Percentiles rank a stretch among this genome's conserved stretches.
phyloP scores from a whole-genome alignment of 2,329 filamentous ascomycete genomes.

The Colletotrichum sp. region DNA sequence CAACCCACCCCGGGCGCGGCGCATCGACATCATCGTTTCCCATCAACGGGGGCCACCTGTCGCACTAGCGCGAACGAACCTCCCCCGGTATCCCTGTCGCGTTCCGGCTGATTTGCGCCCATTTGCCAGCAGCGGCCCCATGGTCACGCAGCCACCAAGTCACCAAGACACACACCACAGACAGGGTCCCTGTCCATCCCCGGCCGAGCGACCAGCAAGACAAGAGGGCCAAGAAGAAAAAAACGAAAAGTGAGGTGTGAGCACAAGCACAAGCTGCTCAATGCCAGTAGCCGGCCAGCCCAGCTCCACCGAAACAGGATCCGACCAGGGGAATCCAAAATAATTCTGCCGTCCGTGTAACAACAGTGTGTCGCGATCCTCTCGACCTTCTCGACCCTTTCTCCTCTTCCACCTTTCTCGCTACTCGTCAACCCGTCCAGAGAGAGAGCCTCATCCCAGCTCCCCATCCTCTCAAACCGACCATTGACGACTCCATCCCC shows the following conservation, averaged over 20 bases:
- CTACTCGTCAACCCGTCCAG: background rate
- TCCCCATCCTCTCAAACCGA: background rate
- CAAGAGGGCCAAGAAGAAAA: background rate
- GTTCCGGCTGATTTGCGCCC: slow-evolving; percentile 24
- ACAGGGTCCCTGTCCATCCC: slow-evolving; percentile 12
- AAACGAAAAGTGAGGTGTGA: slow-evolving; percentile 1
- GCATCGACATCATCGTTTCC: slow-evolving; percentile 23
- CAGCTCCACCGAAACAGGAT: slow-evolving; percentile 17
- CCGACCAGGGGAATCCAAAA: slow-evolving; percentile 21
- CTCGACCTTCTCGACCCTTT: background rate
- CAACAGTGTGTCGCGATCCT: slow-evolving; percentile 23
- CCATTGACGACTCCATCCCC: background rate
- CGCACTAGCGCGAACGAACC: slow-evolving; percentile 26
- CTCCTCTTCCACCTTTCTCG: background rate
- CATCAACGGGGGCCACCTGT: slow-evolving; percentile 19
- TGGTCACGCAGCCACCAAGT: slow-evolving; percentile 22
- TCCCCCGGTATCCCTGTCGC: slow-evolving; percentile 19
- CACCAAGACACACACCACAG: slow-evolving; percentile 8
- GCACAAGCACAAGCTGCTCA: slow-evolving; percentile 13
- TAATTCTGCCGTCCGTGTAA: slow-evolving; percentile 23
- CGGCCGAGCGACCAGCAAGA: background rate
- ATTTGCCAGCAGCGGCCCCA: slow-evolving; percentile 19
- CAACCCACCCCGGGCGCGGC: slow-evolving; percentile 6
- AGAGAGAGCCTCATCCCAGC: background rate
- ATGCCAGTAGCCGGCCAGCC: slow-evolving; percentile 11